Conservation (phyloP, 2,329 filamentous ascomycete genomes). For the Trichoderma aggressivum region DNA sequence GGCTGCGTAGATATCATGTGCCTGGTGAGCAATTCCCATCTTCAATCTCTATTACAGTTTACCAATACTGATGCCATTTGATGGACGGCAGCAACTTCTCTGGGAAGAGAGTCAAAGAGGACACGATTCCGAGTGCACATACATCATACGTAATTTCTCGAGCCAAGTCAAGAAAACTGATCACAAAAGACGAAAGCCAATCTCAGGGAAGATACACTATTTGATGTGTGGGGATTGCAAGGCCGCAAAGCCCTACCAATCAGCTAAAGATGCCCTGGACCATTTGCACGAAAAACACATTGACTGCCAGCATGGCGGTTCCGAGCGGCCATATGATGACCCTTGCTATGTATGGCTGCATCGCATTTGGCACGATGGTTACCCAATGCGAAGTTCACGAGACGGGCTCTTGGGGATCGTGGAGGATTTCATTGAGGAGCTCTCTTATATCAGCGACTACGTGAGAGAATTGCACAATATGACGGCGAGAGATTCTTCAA, state of each 20-base stretch:
- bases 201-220: background rate
- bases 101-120: background rate
- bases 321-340: conserved; percentile 4
- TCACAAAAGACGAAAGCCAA: background rate
- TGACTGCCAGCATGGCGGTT: background rate
- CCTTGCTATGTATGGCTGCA: conserved; percentile 14
- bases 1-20: conserved; percentile 4
- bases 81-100: background rate
- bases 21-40: background rate
- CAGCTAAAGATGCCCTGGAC: background rate
- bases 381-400: background rate
- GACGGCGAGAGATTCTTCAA: background rate
- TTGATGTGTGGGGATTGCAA: background rate
- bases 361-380: background rate
- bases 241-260: background rate
- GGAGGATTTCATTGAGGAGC: background rate
- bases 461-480: background rate
- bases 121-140: background rate
- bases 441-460: background rate
- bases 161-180: background rate
- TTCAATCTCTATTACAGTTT: background rate
- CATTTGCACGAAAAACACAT: conserved; percentile 9
- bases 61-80: background rate
- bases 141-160: background rate
- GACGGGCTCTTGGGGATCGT: background rate